Conservation (phyloP, 2,329 filamentous ascomycete genomes). For the Metarhizium humberi region DNA sequence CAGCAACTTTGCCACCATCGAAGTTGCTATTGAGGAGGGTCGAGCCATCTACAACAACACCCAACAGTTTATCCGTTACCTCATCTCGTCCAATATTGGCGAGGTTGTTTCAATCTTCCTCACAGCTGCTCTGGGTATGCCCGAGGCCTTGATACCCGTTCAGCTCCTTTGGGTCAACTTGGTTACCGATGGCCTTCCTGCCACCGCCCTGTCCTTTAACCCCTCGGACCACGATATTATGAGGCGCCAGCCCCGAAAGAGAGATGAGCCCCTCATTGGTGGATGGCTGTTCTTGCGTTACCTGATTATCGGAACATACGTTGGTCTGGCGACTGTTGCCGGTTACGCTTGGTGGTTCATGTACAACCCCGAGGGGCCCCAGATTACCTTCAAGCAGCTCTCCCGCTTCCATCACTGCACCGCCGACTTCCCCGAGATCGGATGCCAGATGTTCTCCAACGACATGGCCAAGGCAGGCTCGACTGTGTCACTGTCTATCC, state of each 20-base stretch:
- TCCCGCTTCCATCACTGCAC: conserved; percentile 92
- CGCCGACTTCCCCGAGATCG: conserved; percentile 75
- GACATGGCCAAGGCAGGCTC: conserved; percentile 82
- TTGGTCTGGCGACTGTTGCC: conserved; percentile 87
- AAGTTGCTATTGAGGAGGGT: conserved; percentile 91
- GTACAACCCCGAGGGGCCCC: conserved; percentile 82
- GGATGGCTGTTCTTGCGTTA: conserved; percentile 98
- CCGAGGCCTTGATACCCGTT: conserved; percentile 91
- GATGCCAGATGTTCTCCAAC: conserved; percentile 85
- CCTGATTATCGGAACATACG: conserved; percentile 90
- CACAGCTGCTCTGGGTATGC: conserved; percentile 93
- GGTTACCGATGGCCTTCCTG: conserved; percentile 92
- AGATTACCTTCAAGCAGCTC: conserved; percentile 84
- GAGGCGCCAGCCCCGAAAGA: conserved; percentile 82
- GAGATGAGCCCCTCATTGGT: conserved; percentile 84
- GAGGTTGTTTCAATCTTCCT: conserved; percentile 99
- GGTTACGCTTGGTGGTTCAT: conserved; percentile 99
- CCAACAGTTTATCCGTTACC: conserved; percentile 97
- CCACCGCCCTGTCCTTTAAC: conserved; percentile 95
- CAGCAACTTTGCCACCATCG: conserved; percentile 98
- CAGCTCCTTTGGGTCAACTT: conserved; percentile 98
- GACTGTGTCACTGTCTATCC: conserved; percentile 81
- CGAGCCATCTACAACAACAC: conserved; percentile 99
- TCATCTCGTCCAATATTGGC: conserved; percentile 98
- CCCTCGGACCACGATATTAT: conserved; percentile 98